Percentiles rank a stretch among this genome's conserved stretches.
Evolutionary conservation across 2,329 filamentous ascomycete species (phyloP).

Genomic region (Lasiodiplodia theobromae): DNA sequence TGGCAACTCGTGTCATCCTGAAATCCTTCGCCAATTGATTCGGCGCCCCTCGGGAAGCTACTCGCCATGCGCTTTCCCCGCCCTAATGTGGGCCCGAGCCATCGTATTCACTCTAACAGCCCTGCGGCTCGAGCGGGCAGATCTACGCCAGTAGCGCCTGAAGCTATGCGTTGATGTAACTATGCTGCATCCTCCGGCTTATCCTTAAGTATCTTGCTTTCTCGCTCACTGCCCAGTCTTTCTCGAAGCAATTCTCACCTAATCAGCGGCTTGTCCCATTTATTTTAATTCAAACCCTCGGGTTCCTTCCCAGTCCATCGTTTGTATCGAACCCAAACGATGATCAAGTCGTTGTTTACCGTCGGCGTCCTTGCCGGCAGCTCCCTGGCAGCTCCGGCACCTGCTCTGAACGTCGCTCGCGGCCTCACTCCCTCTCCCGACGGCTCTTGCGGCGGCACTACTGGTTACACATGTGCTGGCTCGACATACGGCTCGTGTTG

Average conservation of each 20-base stretch:
- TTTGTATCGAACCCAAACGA: slow-evolving; percentile 1
- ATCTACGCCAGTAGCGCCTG: not conserved
- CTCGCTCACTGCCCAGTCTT: slow-evolving; percentile 7
- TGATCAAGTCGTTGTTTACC: slow-evolving; percentile 27
- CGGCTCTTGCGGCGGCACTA: slow-evolving; percentile 29
- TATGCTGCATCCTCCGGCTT: slow-evolving; percentile 5
- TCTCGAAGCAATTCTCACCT: not conserved
- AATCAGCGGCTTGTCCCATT: not conserved
- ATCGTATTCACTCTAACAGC: slow-evolving; percentile 21
- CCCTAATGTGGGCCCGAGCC: slow-evolving; percentile 10
- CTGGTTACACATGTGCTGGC: slow-evolving; percentile 30
- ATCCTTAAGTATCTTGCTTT: slow-evolving; percentile 9
- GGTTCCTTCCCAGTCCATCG: not conserved
- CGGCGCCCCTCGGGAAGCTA: not conserved
- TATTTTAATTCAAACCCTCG: not conserved
- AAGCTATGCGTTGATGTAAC: slow-evolving; percentile 9
- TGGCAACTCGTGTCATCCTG: slow-evolving; percentile 19
- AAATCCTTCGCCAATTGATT: slow-evolving; percentile 1
- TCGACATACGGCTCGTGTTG: slow-evolving; percentile 29
- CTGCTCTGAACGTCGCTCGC: slow-evolving; percentile 3
- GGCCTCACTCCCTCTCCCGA: slow-evolving; percentile 27
- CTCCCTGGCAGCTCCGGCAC: slow-evolving; percentile 21
- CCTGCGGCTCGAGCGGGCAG: slow-evolving; percentile 25
- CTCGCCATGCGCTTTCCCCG: slow-evolving; percentile 6
- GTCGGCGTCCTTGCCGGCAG: slow-evolving; percentile 17